Evolutionary conservation across 2,329 filamentous ascomycete genomes (phyloP), one percentile per base, ranked within the genome.

Genomic region (Alternaria sp.): DNA sequence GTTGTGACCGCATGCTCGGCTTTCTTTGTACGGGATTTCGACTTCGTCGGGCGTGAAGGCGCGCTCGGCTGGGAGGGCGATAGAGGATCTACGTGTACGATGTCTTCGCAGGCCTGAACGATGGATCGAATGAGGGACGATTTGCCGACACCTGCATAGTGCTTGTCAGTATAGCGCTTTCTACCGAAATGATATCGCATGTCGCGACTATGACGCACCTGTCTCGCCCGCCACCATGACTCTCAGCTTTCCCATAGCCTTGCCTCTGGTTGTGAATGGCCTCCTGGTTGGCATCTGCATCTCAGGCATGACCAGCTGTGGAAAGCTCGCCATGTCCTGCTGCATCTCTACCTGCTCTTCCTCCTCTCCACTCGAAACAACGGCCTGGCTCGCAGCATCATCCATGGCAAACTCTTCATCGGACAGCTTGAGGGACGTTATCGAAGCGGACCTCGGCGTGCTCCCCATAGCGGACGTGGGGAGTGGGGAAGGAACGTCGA

Each of bases 301-400:
- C 75, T 93, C 97, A 6, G 96, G 96, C 96, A 99, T 99, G 64
- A 99, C 92, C n/a, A 99, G 86, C 79, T 98, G 94, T 23, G 91
- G 91, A 44, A 82, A 77, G 66, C 74, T 67, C n/a, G 69, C 63
- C 21, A 61, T 60, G 45, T 84, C 85, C 47, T 66, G 61, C 56
- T 69, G 71, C 25, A 67, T 70, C 28, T 73, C 71, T 21, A 71
- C 81, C 23, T 68, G 61, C 72, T 74, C 82, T 76, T 87, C 89
- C 74, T 88, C 83, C 69, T 89, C 82, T 66, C 85, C 81, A 72
- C 84, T 80, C 19, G 86, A 88, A 15, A 79, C 81, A 15, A 88
- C 77, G 4, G 83, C 85, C 70, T 89, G 87, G 66, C 85, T 88
- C 26, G 80, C 82, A 51, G 80, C 80, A 43, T 88, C 88, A 67